A percentile compares a stretch with the other conserved stretches of the same genome.
phyloP scores from a whole-genome alignment of 2,329 filamentous ascomycete species.

The Magnaporthiopsis rhizophila region DNA sequence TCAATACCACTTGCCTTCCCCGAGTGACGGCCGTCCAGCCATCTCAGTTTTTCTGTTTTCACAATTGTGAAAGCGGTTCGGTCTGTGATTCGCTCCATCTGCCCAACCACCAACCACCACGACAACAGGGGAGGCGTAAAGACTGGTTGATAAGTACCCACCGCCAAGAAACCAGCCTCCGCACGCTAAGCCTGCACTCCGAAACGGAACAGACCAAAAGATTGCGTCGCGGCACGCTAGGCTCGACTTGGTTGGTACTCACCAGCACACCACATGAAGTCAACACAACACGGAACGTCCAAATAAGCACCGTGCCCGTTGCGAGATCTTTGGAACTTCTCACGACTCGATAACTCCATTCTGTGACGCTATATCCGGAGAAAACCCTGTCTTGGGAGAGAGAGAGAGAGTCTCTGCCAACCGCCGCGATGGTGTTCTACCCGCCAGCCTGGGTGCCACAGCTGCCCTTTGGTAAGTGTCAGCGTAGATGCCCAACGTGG shows the following conservation, averaged over 20 bases:
- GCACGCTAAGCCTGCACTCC: no score
- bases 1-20: not conserved
- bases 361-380: no score
- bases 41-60: not conserved
- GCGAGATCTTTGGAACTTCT: not conserved
- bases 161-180: no score
- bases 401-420: not conserved
- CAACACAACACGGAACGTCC: not conserved
- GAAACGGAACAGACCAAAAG: no score
- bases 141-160: no score
- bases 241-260: no score
- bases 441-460: slow-evolving; percentile 54
- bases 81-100: not conserved
- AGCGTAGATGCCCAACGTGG: not conserved
- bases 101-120: no score
- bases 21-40: no score
- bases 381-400: no score
- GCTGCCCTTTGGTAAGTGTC: slow-evolving; percentile 43
- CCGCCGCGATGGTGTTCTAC: slow-evolving; percentile 43
- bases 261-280: not conserved
- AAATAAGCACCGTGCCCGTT: not conserved
- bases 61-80: not conserved
- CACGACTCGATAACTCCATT: not conserved
- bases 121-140: no score
- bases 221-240: no score